These are phyloP conservation scores for Saccharomycopsis babjevae DNA, from an alignment of 805 yeast species.

Conservation along the genomic window DNA sequence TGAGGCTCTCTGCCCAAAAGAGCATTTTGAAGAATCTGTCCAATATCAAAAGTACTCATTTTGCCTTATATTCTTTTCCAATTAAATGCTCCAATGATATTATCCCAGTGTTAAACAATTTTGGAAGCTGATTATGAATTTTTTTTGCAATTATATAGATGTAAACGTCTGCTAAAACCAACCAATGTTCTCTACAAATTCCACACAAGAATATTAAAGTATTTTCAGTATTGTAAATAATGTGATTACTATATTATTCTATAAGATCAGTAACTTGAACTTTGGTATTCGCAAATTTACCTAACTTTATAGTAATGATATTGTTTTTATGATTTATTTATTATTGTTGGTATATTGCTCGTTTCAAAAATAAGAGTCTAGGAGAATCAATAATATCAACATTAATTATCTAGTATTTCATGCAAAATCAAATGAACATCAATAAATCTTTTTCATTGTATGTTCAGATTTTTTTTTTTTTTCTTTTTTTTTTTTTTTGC, in stretches of 20 bases:
- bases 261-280: neutral
- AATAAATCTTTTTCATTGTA: neutral
- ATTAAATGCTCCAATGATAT: neutral
- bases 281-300: neutral
- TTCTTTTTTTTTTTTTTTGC: neutral
- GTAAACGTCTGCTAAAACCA: no score
- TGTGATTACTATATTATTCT: neutral
- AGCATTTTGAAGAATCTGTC: slow-evolving; percentile 68
- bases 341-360: neutral
- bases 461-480: neutral
- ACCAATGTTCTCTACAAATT: no score
- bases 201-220: neutral
- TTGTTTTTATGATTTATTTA: no score
- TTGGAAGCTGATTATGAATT: no score
- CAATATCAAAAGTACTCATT: slow-evolving; percentile 42
- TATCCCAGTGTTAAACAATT: no score
- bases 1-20: slow-evolving; percentile 56
- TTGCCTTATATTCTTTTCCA: neutral
- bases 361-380: neutral
- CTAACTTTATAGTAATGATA: neutral
- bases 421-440: neutral
- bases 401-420: neutral
- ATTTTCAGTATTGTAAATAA: neutral
- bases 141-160: no score
- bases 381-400: neutral